These are phyloP conservation scores for Rhodotorula sp. DNA, from an alignment of 1,284 basidiomycete genomes.

Conservation along the genomic window DNA sequence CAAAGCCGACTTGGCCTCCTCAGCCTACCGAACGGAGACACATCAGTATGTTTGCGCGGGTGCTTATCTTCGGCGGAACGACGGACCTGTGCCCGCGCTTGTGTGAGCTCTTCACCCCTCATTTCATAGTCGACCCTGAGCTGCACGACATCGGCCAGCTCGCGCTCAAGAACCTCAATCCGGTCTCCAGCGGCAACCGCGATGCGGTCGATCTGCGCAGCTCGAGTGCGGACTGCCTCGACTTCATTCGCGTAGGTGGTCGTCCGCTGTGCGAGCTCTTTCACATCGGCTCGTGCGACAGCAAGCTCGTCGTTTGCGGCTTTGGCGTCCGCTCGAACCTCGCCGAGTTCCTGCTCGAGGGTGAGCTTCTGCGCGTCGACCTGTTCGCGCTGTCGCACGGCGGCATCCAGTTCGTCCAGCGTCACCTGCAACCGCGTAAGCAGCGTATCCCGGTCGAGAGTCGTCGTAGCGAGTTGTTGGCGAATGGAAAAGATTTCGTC, in stretches of 20 bases:
- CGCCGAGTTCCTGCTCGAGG: not conserved
- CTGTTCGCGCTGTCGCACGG: not conserved
- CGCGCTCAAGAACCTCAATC: too few relatives aligned
- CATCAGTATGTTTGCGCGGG: too few relatives aligned
- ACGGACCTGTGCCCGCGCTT: too few relatives aligned
- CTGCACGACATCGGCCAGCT: not conserved
- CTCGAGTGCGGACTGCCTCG: too few relatives aligned
- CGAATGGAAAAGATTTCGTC: not conserved
- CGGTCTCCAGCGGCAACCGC: not conserved
- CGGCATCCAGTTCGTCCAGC: not conserved
- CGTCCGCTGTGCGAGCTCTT: not conserved
- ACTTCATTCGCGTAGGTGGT: too few relatives aligned
- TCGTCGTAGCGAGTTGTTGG: conserved; percentile 11
- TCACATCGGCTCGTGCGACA: not conserved
- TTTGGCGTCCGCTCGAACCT: not conserved
- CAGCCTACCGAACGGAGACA: too few relatives aligned
- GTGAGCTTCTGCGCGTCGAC: not conserved
- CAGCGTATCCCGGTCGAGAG: not conserved
- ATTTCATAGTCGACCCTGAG: too few relatives aligned
- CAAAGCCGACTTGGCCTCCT: too few relatives aligned
- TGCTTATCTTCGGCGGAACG: too few relatives aligned
- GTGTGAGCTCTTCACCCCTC: too few relatives aligned
- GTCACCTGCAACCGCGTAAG: conserved; percentile 10
- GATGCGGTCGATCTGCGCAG: not conserved
- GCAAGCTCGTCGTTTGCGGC: conserved; percentile 1